A percentile compares a stretch with the other conserved stretches of the same genome.
Evolutionary conservation across 192 early-diverging fungal genomes (phyloP).

Genomic region (Dissophora globulifera): DNA sequence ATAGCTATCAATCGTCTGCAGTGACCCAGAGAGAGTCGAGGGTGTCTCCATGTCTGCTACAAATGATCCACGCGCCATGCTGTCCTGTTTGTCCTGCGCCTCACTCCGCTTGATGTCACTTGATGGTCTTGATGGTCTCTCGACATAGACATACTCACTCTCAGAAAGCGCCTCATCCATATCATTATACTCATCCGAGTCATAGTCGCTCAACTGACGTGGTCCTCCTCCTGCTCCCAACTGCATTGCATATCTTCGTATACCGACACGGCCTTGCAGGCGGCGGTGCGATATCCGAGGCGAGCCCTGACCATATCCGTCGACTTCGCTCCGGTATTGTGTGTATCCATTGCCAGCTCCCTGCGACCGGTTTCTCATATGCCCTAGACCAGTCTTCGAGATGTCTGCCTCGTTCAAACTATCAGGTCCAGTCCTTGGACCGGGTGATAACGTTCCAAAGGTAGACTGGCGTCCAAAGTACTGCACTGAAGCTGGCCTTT

Average conservation of each 20-base stretch:
- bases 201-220: constrained; percentile 41
- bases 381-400: constrained; percentile 16
- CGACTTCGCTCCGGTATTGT: constrained; percentile 2
- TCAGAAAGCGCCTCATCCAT: constrained; percentile 44
- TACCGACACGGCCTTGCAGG: constrained; percentile 32
- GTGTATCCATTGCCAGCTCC: constrained; percentile 10
- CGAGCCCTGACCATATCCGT: constrained; percentile 28
- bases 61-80: background rate
- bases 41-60: background rate
- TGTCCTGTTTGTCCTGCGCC: constrained; percentile 3
- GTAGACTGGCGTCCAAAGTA: constrained; percentile 18
- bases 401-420: constrained; percentile 13
- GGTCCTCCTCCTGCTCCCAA: constrained; percentile 42
- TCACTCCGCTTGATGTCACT: constrained; percentile 4
- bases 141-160: constrained; percentile 43
- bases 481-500: constrained; percentile 39
- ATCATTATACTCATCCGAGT: constrained; percentile 52
- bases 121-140: constrained; percentile 8
- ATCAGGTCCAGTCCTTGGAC: constrained; percentile 14
- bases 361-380: constrained; percentile 1
- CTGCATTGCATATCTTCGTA: constrained; percentile 48
- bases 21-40: background rate
- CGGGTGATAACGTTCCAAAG: constrained; percentile 14
- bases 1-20: constrained; percentile 5
- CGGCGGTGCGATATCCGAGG: constrained; percentile 46